These are phyloP conservation scores for Colletotrichum plurivorum DNA, from an alignment of 2,329 filamentous ascomycete genomes.

Conservation along the genomic window DNA sequence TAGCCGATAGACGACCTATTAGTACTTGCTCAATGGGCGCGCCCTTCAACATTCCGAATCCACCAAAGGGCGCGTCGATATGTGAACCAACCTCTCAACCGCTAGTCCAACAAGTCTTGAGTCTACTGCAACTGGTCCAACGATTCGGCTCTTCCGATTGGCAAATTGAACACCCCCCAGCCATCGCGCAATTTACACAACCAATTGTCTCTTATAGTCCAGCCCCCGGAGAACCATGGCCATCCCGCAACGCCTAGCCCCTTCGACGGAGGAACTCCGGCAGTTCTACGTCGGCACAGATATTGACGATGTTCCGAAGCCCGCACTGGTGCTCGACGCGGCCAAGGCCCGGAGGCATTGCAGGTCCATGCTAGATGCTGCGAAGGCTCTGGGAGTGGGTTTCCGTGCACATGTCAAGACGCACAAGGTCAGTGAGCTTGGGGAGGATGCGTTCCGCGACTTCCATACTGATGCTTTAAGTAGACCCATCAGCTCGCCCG, in stretches of 20 bases:
- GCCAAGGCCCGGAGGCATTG: constrained; percentile 70
- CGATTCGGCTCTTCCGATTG: not conserved
- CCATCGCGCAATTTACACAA: not conserved
- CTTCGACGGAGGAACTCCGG: constrained; percentile 33
- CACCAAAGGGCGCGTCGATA: not conserved
- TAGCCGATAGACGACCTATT: too few relatives aligned
- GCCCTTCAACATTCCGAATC: not conserved
- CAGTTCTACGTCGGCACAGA: constrained; percentile 47
- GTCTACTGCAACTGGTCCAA: not conserved
- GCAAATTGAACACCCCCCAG: not conserved
- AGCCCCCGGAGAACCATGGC: constrained; percentile 2
- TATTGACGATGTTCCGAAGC: constrained; percentile 61
- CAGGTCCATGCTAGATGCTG: constrained; percentile 66
- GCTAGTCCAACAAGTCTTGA: not conserved
- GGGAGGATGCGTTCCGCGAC: too few relatives aligned
- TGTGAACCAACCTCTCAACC: not conserved
- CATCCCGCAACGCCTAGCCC: constrained; percentile 42
- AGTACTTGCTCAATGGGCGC: too few relatives aligned
- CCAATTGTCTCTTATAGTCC: not conserved
- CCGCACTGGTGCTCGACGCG: constrained; percentile 69
- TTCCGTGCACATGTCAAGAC: constrained; percentile 77
- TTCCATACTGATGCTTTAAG: rapidly evolving
- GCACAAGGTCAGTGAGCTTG: constrained; percentile 66
- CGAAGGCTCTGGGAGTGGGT: constrained; percentile 61
- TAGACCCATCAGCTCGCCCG: constrained; percentile 69